Conservation (phyloP, 208 protist species). For the Trypanosoma grayi region DNA sequence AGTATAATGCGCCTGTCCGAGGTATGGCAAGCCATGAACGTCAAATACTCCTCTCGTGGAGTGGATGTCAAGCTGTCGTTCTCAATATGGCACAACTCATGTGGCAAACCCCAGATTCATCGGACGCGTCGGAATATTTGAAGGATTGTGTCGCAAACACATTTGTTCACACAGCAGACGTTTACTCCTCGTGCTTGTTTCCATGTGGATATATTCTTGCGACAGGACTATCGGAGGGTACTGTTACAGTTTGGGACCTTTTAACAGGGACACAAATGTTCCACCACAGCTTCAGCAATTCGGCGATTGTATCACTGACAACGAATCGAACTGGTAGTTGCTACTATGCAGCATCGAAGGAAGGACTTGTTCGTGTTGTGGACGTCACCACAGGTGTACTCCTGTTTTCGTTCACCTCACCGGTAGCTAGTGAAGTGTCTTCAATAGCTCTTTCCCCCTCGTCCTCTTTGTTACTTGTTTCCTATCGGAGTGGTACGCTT, state of each 20-base stretch:
- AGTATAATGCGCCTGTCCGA: constrained; percentile 45
- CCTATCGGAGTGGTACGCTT: constrained; percentile 64
- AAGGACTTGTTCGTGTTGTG: constrained; percentile 70
- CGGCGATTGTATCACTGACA: constrained; percentile 58
- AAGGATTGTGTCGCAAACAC: constrained; percentile 33
- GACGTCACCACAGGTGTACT: constrained; percentile 72
- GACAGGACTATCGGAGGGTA: constrained; percentile 79
- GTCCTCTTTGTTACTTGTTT: constrained; percentile 61
- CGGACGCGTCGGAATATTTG: constrained; percentile 8
- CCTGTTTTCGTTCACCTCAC: constrained; percentile 60
- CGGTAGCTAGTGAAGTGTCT: constrained; percentile 63
- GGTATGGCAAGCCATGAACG: constrained; percentile 38
- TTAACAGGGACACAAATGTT: constrained; percentile 54
- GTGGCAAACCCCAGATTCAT: constrained; percentile 5
- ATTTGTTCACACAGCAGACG: constrained; percentile 59
- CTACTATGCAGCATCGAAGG: constrained; percentile 78
- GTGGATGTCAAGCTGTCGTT: constrained; percentile 55
- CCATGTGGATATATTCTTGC: constrained; percentile 67
- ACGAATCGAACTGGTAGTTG: constrained; percentile 60
- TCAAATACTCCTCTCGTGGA: constrained; percentile 64
- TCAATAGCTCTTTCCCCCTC: constrained; percentile 75
- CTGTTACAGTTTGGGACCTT: constrained; percentile 73
- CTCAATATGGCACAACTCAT: constrained; percentile 41
- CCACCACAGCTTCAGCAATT: constrained; percentile 60
- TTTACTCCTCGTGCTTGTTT: constrained; percentile 72